Conservation (phyloP, 805 yeast species). For the Hanseniaspora taiwanica region DNA sequence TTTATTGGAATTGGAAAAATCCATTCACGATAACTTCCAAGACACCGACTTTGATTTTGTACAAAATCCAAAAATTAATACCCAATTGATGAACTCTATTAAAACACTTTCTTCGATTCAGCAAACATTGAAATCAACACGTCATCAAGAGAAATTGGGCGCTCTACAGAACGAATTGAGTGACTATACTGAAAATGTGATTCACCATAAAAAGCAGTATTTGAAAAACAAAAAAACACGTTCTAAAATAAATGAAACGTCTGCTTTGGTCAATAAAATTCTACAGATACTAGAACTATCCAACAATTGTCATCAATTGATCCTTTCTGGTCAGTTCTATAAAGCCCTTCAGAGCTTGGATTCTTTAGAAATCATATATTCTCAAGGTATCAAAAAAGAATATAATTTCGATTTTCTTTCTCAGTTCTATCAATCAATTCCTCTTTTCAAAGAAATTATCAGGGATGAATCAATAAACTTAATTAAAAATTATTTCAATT, state of each 20-base stretch:
- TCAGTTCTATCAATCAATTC: conserved; percentile 62
- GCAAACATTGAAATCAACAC: conserved; percentile 39
- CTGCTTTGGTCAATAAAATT: conserved; percentile 53
- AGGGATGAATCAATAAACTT: conserved; percentile 60
- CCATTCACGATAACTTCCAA: conserved; percentile 23
- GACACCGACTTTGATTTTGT: conserved; percentile 19
- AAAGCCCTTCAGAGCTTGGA: conserved; percentile 77
- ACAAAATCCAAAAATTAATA: conserved; percentile 23
- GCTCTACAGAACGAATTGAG: conserved; percentile 45
- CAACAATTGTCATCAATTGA: conserved; percentile 72
- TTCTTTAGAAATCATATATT: conserved; percentile 53
- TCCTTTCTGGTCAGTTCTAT: conserved; percentile 55
- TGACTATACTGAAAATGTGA: conserved; percentile 52
- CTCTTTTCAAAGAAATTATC: conserved; percentile 58
- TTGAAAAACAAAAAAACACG: conserved; percentile 51
- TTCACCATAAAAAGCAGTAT: conserved; percentile 44
- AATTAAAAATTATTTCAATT: conserved; percentile 48
- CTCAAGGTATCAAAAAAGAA: conserved; percentile 54
- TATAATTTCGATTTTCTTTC: conserved; percentile 54
- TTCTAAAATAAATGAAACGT: conserved; percentile 58
- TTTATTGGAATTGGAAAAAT: conserved; percentile 18
- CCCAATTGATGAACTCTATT: conserved; percentile 34
- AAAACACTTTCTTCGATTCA: conserved; percentile 52
- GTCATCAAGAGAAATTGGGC: conserved; percentile 32
- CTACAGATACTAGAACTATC: conserved; percentile 75